These are phyloP conservation scores for Dictyostelium citrinum DNA, from an alignment of 78 protist species.

Conservation along the genomic window DNA sequence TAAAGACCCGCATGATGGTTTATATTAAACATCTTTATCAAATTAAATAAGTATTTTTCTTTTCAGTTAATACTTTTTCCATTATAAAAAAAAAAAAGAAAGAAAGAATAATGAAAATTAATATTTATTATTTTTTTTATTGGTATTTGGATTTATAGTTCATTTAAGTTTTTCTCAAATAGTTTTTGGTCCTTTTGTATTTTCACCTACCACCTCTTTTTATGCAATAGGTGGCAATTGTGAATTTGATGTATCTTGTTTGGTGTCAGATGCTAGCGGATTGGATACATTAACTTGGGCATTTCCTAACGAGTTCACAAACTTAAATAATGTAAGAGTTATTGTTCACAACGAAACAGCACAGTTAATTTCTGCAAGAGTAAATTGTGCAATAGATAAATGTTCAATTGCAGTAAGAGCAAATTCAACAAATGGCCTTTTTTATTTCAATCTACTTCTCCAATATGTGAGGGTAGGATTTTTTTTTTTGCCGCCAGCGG, in stretches of 20 bases:
- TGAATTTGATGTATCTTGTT: not conserved
- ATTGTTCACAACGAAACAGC: not conserved
- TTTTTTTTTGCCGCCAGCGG: too few species aligned
- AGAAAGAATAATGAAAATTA: not conserved
- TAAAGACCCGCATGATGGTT: not conserved
- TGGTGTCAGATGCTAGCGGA: not conserved
- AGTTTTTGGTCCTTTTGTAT: not conserved
- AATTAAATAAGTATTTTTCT: too few species aligned
- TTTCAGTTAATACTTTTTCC: too few species aligned
- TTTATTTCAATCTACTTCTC: not conserved
- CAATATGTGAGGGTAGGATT: not conserved
- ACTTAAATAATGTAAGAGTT: not conserved
- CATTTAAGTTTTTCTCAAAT: not conserved
- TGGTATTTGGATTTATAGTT: not conserved
- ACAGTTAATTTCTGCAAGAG: not conserved
- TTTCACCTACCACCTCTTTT: not conserved
- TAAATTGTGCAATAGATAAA: not conserved
- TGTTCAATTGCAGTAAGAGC: not conserved
- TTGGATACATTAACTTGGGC: not conserved
- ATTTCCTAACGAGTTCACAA: not conserved
- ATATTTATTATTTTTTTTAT: not conserved
- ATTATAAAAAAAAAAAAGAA: not conserved
- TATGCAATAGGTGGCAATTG: not conserved
- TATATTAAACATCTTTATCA: too few species aligned
- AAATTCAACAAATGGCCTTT: not conserved